A percentile compares a stretch with the other conserved stretches of the same genome.
These are phyloP conservation scores for Metschnikowia similis DNA, from an alignment of 805 yeast species.

Conservation along the genomic window DNA sequence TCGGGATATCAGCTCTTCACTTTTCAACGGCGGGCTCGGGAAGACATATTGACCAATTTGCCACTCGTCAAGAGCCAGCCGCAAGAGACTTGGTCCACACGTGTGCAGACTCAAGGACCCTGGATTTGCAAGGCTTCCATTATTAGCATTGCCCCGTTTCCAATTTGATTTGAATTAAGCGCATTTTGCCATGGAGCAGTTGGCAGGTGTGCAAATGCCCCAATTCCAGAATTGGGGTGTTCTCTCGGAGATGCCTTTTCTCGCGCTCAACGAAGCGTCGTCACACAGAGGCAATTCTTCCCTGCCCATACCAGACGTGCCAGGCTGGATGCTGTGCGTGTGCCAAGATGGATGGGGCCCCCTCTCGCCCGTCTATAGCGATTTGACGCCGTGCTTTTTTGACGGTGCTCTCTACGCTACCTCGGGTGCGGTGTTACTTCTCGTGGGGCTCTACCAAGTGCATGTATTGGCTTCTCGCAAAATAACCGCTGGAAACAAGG, in stretches of 20 bases:
- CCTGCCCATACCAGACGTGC: neutral
- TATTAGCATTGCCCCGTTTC: neutral
- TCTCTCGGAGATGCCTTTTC: slow-evolving; percentile 12
- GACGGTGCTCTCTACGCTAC: slow-evolving; percentile 47
- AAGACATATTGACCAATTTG: too few relatives aligned
- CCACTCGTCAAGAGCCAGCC: too few relatives aligned
- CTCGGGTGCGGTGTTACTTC: slow-evolving; percentile 39
- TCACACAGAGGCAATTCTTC: neutral
- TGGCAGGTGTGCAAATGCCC: slow-evolving; percentile 14
- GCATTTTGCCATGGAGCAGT: slow-evolving; percentile 11
- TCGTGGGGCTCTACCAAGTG: slow-evolving; percentile 39
- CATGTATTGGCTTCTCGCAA: slow-evolving; percentile 27
- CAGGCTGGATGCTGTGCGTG: slow-evolving; percentile 28
- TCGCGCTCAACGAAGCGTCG: slow-evolving; percentile 5
- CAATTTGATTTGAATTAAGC: too few relatives aligned
- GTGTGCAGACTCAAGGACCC: too few relatives aligned
- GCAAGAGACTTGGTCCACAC: too few relatives aligned
- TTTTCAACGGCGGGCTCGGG: too few relatives aligned
- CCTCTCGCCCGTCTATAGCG: slow-evolving; percentile 41
- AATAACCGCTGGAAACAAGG: slow-evolving; percentile 28
- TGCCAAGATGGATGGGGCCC: slow-evolving; percentile 44
- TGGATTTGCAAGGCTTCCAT: neutral
- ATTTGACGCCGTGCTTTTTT: slow-evolving; percentile 57
- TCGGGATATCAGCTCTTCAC: too few relatives aligned
- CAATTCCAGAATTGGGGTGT: slow-evolving; percentile 14